Evolutionary conservation across 345 rosid genomes (phyloP).

Genomic region (Sapria himalayana): DNA sequence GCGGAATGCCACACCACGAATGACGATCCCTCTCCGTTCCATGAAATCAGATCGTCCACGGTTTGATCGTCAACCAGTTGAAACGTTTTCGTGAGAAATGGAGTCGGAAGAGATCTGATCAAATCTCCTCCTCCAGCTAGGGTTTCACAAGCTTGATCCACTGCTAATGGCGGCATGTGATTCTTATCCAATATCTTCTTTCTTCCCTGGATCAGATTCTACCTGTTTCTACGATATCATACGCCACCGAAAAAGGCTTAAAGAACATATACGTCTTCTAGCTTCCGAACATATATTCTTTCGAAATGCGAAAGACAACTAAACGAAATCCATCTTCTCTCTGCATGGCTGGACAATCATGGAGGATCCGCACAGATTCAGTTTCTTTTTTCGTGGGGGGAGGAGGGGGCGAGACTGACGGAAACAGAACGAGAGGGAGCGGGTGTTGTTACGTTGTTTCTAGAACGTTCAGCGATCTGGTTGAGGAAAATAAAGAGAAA

Average conservation of each 20-base stretch:
- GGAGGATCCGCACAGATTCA: background rate
- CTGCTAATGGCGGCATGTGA: constrained; percentile 34
- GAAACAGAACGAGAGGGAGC: background rate
- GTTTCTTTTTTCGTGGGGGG: too few species aligned
- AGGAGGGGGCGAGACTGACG: background rate
- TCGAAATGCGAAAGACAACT: too few species aligned
- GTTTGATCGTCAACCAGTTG: constrained; percentile 69
- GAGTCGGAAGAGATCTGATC: constrained; percentile 73
- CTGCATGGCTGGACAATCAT: constrained; percentile 1
- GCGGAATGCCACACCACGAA: constrained; percentile 92
- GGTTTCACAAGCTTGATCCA: constrained; percentile 45
- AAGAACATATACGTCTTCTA: too few species aligned
- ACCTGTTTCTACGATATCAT: background rate
- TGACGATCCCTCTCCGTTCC: constrained; percentile 80
- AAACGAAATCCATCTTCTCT: too few species aligned
- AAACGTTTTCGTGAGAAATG: constrained; percentile 69
- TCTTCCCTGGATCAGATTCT: constrained; percentile 6
- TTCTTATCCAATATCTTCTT: constrained; percentile 15
- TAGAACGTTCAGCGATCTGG: constrained; percentile 79
- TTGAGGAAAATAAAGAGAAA: too few species aligned
- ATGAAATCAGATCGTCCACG: constrained; percentile 53
- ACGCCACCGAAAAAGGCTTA: background rate
- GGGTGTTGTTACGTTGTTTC: constrained; percentile 22
- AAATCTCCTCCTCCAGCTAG: constrained; percentile 31
- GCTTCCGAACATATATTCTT: too few species aligned